Evolutionary conservation across 2,329 filamentous ascomycete species (phyloP).

Genomic region (Aspergillus brasiliensis): DNA sequence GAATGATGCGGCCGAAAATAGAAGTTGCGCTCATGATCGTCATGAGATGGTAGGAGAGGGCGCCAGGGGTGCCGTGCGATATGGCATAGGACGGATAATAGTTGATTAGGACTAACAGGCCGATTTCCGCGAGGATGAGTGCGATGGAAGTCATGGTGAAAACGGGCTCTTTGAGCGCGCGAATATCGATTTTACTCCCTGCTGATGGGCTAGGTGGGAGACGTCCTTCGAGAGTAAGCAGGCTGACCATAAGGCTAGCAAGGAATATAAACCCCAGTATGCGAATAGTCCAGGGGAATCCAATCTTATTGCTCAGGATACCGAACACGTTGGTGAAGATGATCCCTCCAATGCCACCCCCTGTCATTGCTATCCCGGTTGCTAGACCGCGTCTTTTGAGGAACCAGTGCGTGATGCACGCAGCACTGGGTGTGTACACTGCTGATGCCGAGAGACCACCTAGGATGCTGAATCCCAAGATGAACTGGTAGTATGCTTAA

Average conservation of each 20-base stretch:
- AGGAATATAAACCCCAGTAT: constrained; percentile 11
- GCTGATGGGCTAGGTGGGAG: constrained; percentile 14
- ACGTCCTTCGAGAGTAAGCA: constrained; percentile 9
- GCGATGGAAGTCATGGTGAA: constrained; percentile 19
- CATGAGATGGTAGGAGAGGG: constrained; percentile 22
- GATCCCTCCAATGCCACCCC: constrained; percentile 25
- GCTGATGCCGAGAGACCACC: constrained; percentile 11
- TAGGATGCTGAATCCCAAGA: constrained; percentile 13
- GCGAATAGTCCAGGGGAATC: constrained; percentile 18
- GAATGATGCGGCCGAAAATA: constrained; percentile 26
- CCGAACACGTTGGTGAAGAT: constrained; percentile 25
- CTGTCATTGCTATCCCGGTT: constrained; percentile 24
- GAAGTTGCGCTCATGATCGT: constrained; percentile 20
- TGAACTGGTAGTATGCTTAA: constrained; percentile 15
- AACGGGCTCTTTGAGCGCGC: constrained; percentile 13
- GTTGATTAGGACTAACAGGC: constrained; percentile 21
- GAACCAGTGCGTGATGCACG: constrained; percentile 30
- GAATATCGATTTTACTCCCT: constrained; percentile 13
- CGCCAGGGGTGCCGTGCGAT: constrained; percentile 9
- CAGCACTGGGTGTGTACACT: constrained; percentile 23
- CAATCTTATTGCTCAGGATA: constrained; percentile 13
- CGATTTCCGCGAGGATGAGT: constrained; percentile 20
- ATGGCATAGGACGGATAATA: constrained; percentile 25
- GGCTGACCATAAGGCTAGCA: background rate
- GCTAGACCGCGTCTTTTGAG: constrained; percentile 24